Conservation (phyloP, 2,329 filamentous ascomycete genomes). For the Cercospora sp. region DNA sequence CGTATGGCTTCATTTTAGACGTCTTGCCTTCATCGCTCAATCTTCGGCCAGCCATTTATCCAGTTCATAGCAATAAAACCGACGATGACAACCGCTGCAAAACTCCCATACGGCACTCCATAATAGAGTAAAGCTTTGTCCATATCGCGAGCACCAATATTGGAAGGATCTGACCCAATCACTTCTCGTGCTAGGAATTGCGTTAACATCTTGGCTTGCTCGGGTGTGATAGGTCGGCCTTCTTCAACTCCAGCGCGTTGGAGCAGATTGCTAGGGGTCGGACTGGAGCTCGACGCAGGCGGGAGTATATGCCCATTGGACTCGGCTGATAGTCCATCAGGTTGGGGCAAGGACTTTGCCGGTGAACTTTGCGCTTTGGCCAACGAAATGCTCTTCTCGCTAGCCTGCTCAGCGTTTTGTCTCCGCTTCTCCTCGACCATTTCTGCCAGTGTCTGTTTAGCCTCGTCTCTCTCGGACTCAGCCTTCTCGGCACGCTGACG, state of each 20-base stretch:
- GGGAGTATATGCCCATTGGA: slow-evolving; percentile 32
- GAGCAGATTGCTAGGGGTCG: slow-evolving; percentile 33
- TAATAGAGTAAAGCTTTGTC: slow-evolving; percentile 31
- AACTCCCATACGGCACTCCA: slow-evolving; percentile 33
- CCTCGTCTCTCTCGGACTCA: slow-evolving; percentile 71
- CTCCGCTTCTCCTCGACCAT: slow-evolving; percentile 81
- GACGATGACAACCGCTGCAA: slow-evolving; percentile 36
- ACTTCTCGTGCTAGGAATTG: slow-evolving; percentile 35
- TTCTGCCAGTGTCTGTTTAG: slow-evolving; percentile 74
- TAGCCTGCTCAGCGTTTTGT: slow-evolving; percentile 56
- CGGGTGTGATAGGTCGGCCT: slow-evolving; percentile 37
- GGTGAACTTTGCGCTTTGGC: slow-evolving; percentile 20
- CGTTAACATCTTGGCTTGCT: slow-evolving; percentile 36
- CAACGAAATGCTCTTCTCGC: slow-evolving; percentile 15
- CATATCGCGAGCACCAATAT: slow-evolving; percentile 12
- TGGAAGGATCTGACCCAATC: slow-evolving; percentile 20
- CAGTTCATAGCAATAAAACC: slow-evolving; percentile 37
- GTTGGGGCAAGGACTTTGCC: slow-evolving; percentile 21
- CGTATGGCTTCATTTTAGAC: not conserved
- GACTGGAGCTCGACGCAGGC: slow-evolving; percentile 24
- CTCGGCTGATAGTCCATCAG: slow-evolving; percentile 19
- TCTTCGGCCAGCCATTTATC: slow-evolving; percentile 46
- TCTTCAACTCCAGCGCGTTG: slow-evolving; percentile 36
- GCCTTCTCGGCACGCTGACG: slow-evolving; percentile 73
- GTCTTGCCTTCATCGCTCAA: slow-evolving; percentile 43